These are phyloP conservation scores for Populus simonii DNA, from an alignment of 345 rosid genomes.

Conservation along the genomic window DNA sequence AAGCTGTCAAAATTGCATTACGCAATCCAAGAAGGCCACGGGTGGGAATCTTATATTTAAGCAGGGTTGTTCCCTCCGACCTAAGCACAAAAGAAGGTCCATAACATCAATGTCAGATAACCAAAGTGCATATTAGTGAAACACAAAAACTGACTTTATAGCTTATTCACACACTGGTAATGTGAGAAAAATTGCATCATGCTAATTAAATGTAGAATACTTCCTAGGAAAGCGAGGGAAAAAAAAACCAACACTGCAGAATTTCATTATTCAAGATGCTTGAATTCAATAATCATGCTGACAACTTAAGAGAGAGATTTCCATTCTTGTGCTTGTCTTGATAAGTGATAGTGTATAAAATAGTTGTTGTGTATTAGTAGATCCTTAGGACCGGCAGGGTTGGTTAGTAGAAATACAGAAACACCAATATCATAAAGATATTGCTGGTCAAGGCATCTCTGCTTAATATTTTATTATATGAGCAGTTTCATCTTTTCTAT, in stretches of 20 bases:
- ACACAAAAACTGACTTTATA: background rate
- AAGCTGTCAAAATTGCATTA: constrained; percentile 93
- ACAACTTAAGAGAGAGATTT: too few relatives aligned
- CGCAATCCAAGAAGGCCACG: constrained; percentile 98
- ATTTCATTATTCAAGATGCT: background rate
- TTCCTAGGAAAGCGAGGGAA: background rate
- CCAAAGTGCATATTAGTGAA: background rate
- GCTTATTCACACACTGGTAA: background rate
- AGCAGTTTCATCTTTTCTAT: background rate
- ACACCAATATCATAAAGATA: background rate
- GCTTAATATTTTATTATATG: background rate
- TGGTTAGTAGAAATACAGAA: background rate
- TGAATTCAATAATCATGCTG: too few relatives aligned
- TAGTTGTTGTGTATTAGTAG: too few relatives aligned
- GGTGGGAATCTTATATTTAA: constrained; percentile 85
- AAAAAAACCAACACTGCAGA: background rate
- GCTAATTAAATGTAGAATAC: background rate
- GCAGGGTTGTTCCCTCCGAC: constrained; percentile 78
- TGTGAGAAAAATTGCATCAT: background rate
- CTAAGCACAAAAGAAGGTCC: constrained; percentile 32
- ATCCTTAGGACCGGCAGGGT: too few relatives aligned
- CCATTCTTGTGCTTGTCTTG: too few relatives aligned
- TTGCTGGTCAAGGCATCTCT: background rate
- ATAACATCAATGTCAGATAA: constrained; percentile 1
- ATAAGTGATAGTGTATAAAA: background rate